Base-by-base conservation (phyloP, 148 eudicot genomes). In the Spergularia bocconei region DNA sequence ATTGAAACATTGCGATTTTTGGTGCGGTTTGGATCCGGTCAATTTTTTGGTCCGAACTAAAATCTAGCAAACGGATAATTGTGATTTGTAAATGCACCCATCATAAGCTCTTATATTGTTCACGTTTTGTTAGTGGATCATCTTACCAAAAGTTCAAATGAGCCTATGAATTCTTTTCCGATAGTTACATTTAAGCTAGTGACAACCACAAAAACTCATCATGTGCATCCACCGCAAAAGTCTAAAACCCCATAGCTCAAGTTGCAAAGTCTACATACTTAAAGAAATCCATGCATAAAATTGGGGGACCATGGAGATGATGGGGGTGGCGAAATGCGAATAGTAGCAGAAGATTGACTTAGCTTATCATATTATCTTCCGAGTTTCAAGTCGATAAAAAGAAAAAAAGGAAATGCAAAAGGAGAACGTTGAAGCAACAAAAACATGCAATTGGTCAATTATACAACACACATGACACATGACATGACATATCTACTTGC, bases 371-470 rank as follows among this genome's bases (percentile, higher is more conserved):
- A 56, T 56, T 56, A 56, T 56, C 71, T 48, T 67, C 55, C 71
- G 39, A 29, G 8, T 63, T 63, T 63, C 39, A 48, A 67, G 54
- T 67, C 48, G 56, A 48, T 23, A 52, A 25, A 11, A 25, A 4
- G 12, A 6, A 7, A 9, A 15, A 36, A 12, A 10, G 12, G 62
- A 33, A 33, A 4, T 16, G 20, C 53, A 69, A 1, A 12, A 10
- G 19, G 48, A 53, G 59, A 69, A 25, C 59, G 19, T 69, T 69
- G 5, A 51, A 12, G 23, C 20, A 51, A 51, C 51, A 4, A 51
- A 69, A 51, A 51, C 58, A 69, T 69, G 72, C 44, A 69, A 44
- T 16, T 67, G 29, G 55, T 19, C 20, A 56, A 56, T n/a, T 56
- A 44, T 44, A 6, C 48, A 44, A 44, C 48, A 44, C 48, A 44